These are phyloP conservation scores for Copromyces sp. DNA, from an alignment of 495 filamentous ascomycete species.

Conservation along the genomic window DNA sequence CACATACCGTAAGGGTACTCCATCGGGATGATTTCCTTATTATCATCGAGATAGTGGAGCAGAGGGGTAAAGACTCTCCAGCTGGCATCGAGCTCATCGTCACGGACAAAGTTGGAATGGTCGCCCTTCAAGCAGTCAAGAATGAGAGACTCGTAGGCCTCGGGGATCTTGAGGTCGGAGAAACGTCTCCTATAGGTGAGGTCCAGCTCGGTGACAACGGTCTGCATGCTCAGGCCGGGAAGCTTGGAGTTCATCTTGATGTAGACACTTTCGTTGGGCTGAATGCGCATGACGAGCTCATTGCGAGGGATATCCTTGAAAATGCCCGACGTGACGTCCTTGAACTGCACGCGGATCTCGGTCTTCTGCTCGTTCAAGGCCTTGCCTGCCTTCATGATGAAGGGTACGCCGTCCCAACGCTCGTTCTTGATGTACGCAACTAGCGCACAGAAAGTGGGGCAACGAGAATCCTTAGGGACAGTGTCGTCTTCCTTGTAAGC, in stretches of 20 bases:
- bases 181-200: slow-evolving; percentile 97
- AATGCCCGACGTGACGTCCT: slow-evolving; percentile 97
- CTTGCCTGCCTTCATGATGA: slow-evolving; percentile 99
- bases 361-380: slow-evolving; percentile 99
- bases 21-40: slow-evolving; percentile 99
- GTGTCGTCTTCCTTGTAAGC: slow-evolving; percentile 98
- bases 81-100: slow-evolving; percentile 95
- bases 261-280: slow-evolving; percentile 98
- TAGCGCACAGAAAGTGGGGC: slow-evolving; percentile 95
- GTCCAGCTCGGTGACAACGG: slow-evolving; percentile 96
- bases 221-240: slow-evolving; percentile 98
- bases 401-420: slow-evolving; percentile 98
- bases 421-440: slow-evolving; percentile 99
- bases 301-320: slow-evolving; percentile 99
- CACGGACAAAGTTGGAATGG: slow-evolving; percentile 99
- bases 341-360: slow-evolving; percentile 98
- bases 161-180: slow-evolving; percentile 98
- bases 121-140: slow-evolving; percentile 97
- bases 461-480: slow-evolving; percentile 92
- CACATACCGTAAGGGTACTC: slow-evolving; percentile 98
- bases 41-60: slow-evolving; percentile 95
- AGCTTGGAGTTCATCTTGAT: slow-evolving; percentile 99
- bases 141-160: slow-evolving; percentile 97
- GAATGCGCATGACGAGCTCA: slow-evolving; percentile 97
- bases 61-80: slow-evolving; percentile 99